Evolutionary conservation across 768 basidiomycete species (phyloP).

Genomic region (Pisolithus albus): DNA sequence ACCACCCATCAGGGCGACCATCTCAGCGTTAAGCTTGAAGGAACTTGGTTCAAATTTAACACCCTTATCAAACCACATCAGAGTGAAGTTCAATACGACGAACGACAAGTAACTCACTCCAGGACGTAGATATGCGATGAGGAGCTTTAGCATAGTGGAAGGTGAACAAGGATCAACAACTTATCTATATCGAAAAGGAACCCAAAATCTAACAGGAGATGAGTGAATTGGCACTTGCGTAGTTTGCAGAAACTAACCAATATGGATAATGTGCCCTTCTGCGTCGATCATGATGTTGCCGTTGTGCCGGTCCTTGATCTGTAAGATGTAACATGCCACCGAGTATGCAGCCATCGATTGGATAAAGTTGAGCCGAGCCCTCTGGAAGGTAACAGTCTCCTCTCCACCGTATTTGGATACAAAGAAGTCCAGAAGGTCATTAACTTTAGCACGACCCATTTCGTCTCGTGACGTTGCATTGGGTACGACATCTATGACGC

Average conservation of each 20-base stretch:
- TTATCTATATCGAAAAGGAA: slow-evolving; percentile 98
- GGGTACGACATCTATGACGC: slow-evolving; percentile 97
- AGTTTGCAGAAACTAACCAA: slow-evolving; percentile 52
- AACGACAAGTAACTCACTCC: slow-evolving; percentile 39
- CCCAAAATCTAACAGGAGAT: slow-evolving; percentile 67
- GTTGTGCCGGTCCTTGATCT: slow-evolving; percentile 98
- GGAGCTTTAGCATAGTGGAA: slow-evolving; percentile 21
- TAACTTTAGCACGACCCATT: slow-evolving; percentile 98
- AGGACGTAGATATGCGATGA: slow-evolving; percentile 38
- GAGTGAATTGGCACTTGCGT: slow-evolving; percentile 1
- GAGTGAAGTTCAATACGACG: background rate
- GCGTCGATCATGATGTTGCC: slow-evolving; percentile 99
- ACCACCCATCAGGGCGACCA: slow-evolving; percentile 97
- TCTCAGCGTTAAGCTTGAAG: slow-evolving; percentile 98
- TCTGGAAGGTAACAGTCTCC: slow-evolving; percentile 86
- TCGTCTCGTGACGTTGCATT: slow-evolving; percentile 97
- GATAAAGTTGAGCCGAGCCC: slow-evolving; percentile 91
- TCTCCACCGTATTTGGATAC: slow-evolving; percentile 86
- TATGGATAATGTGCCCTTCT: slow-evolving; percentile 93
- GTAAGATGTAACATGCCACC: slow-evolving; percentile 93
- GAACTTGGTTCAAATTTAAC: slow-evolving; percentile 98
- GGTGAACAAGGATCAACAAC: slow-evolving; percentile 31
- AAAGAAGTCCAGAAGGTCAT: slow-evolving; percentile 93
- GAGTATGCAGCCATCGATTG: slow-evolving; percentile 99
- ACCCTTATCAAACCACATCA: slow-evolving; percentile 46